These are phyloP conservation scores for Iberis pinnata DNA, from an alignment of 345 rosid species.

Conservation along the genomic window DNA sequence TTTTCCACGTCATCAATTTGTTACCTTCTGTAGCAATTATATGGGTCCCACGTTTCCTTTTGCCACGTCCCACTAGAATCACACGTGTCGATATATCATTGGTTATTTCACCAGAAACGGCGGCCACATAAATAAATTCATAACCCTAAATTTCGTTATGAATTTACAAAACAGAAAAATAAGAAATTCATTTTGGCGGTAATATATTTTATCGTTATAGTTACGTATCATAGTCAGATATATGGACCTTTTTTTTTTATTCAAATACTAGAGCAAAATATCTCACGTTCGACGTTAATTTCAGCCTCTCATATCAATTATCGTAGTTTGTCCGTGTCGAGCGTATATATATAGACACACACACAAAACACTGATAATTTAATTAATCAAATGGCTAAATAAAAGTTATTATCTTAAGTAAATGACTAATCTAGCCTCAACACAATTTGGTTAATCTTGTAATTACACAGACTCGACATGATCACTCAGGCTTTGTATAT, in stretches of 20 bases:
- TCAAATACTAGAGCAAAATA: no score
- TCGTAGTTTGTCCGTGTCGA: constrained; percentile 26
- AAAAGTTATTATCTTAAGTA: no score
- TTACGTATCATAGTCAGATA: not conserved
- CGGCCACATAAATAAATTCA: constrained; percentile 11
- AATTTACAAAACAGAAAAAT: constrained; percentile 1
- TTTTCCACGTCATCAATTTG: constrained; percentile 28
- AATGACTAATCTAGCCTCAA: constrained; percentile 25
- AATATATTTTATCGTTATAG: constrained; percentile 6
- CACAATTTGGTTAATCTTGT: constrained; percentile 18
- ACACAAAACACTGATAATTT: not conserved
- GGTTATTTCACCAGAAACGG: not conserved
- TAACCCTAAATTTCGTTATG: constrained; percentile 6
- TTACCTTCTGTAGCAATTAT: constrained; percentile 25
- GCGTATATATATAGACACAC: constrained; percentile 2
- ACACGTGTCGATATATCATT: constrained; percentile 5
- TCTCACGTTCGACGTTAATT: constrained; percentile 18
- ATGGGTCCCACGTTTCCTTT: constrained; percentile 7
- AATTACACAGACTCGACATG: constrained; percentile 29
- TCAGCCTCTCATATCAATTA: constrained; percentile 7
- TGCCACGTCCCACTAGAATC: constrained; percentile 23
- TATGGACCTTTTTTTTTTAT: no score
- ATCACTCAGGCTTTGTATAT: constrained; percentile 34
- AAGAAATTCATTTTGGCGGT: not conserved
- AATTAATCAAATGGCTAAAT: constrained; percentile 8